phyloP scores from a whole-genome alignment of 352 stramenopile species.

The Phytophthora ramorum region DNA sequence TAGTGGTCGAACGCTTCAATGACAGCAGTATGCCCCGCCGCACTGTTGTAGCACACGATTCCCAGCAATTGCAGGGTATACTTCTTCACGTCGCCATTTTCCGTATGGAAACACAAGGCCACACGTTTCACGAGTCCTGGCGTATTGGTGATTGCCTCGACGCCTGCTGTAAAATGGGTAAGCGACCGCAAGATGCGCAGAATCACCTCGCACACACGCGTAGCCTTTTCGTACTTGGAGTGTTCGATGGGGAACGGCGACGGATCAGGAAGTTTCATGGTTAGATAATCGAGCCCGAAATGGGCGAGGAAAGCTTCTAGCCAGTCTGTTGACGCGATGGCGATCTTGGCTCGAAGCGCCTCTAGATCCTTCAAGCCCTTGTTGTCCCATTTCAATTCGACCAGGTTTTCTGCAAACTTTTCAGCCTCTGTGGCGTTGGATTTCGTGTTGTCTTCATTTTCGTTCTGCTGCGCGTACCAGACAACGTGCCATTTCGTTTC shows the following conservation, averaged over 20 bases:
- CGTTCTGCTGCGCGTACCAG: slow-evolving; percentile 86
- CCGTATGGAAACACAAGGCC: slow-evolving; percentile 86
- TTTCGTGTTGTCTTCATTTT: slow-evolving; percentile 73
- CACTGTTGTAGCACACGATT: slow-evolving; percentile 91
- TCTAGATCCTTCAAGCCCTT: slow-evolving; percentile 80
- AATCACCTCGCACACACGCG: slow-evolving; percentile 77
- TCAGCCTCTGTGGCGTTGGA: slow-evolving; percentile 63
- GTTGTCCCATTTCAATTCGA: slow-evolving; percentile 88
- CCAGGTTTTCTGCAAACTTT: slow-evolving; percentile 76
- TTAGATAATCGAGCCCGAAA: slow-evolving; percentile 86
- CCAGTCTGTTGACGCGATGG: slow-evolving; percentile 76
- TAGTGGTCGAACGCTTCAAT: slow-evolving; percentile 87
- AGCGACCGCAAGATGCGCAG: slow-evolving; percentile 78
- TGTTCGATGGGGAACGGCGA: slow-evolving; percentile 85
- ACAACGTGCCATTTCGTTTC: slow-evolving; percentile 90
- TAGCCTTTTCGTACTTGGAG: slow-evolving; percentile 82
- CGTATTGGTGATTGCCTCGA: slow-evolving; percentile 85
- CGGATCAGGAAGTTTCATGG: slow-evolving; percentile 86
- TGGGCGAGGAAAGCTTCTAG: slow-evolving; percentile 74
- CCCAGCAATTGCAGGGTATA: slow-evolving; percentile 82
- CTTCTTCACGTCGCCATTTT: slow-evolving; percentile 85
- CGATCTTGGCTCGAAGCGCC: slow-evolving; percentile 72
- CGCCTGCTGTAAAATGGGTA: slow-evolving; percentile 79
- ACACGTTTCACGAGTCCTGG: slow-evolving; percentile 83
- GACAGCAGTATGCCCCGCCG: slow-evolving; percentile 75